A percentile compares a stretch with the other conserved stretches of the same genome.
Conservation (phyloP, 495 filamentous ascomycete species). For the Neurospora sp. region DNA sequence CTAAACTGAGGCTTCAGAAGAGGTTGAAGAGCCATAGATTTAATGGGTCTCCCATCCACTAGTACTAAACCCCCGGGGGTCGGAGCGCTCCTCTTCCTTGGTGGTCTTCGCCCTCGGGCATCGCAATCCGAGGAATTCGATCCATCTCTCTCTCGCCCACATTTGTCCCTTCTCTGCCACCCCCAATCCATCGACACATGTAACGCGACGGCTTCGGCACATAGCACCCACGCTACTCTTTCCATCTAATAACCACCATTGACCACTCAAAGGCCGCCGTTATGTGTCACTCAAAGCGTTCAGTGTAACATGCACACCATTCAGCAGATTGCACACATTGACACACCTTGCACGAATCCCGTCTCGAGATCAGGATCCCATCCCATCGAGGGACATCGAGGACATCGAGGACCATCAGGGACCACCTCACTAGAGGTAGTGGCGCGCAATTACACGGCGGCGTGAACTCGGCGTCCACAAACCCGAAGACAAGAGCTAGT, state of each 20-base stretch:
- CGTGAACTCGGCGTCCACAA: background rate
- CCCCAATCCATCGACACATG: background rate
- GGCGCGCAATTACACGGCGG: background rate
- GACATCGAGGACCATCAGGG: background rate
- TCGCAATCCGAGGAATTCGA: background rate
- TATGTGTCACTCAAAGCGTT: conserved; percentile 9
- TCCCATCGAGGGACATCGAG: background rate
- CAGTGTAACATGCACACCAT: background rate
- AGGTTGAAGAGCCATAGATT: background rate
- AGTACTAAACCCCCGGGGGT: background rate
- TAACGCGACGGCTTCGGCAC: background rate
- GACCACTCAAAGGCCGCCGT: conserved; percentile 15
- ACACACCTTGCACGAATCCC: background rate
- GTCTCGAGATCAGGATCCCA: background rate
- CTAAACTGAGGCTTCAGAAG: background rate
- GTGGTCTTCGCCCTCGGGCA: background rate
- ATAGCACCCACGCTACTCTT: background rate
- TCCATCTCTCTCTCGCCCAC: background rate
- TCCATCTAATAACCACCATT: conserved; percentile 3
- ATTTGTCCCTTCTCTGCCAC: background rate
- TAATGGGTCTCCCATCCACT: background rate
- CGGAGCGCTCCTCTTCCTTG: background rate
- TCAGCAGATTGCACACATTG: background rate
- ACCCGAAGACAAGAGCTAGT: background rate
- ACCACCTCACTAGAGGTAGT: background rate